Base-by-base conservation (phyloP, 1,284 basidiomycete genomes). In the Ceratobasidium sp. region DNA sequence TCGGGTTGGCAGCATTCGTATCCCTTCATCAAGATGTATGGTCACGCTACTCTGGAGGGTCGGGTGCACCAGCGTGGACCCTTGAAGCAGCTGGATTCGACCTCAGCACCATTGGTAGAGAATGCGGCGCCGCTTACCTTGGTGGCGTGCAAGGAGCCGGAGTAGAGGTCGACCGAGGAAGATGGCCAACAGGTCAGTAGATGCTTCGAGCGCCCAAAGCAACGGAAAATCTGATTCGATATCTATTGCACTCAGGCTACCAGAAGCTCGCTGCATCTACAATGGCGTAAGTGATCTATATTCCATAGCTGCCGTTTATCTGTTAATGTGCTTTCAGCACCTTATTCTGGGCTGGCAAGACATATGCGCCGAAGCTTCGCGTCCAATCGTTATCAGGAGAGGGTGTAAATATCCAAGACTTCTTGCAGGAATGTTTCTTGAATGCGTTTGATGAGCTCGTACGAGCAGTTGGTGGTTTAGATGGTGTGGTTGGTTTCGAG, bases 41-140 rank as follows among this genome's bases (percentile, higher is more conserved):
- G 96, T 98, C 96, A 1, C 91, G 97, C 5, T 96, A 96, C 82
- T 92, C 91, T 9, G 98, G 97, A 20, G 98, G 97, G 2, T 96
- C 94, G 0, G 96, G 95, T 3, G 95, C 95, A 2, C 95, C 95
- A 0, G 94, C 94, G 1, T 99, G 97, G 97, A 97, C 95, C 1
- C 85, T 97, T 0, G 91, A 95, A 79, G 84, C 88, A 7, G 91
- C 91, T 3, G 96, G 95, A 0, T 94, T 97, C 80, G 93, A 96
- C 83, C 85, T 96, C 6, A 86, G 89, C 78, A 88, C 89, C 5
- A 86, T 98, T 6, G 94, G 96, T 80, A 59, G 33, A 20, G 90
- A 92, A 69, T 91, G 92, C 0, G 94, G 92, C 0, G 93, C 95
- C 0, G 96, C 95, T 0, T 97, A 95, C 91, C 84, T 96, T 1